Conservation (phyloP, 768 basidiomycete genomes). For the Leccinum arenicola region DNA sequence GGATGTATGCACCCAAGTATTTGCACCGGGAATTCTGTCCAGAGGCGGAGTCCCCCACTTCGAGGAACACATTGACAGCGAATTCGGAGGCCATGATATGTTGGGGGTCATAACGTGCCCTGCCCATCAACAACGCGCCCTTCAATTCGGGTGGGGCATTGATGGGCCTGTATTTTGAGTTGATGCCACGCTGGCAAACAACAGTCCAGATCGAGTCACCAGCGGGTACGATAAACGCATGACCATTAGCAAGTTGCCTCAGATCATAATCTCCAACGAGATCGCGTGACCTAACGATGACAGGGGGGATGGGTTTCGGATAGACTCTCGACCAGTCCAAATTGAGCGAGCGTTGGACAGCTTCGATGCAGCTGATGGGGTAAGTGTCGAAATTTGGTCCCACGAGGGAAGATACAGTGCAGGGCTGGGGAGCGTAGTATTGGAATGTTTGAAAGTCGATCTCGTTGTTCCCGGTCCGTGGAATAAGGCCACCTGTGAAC, state of each 20-base stretch:
- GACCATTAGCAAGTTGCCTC: neutral
- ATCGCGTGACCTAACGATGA: slow-evolving; percentile 20
- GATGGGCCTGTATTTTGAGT: slow-evolving; percentile 7
- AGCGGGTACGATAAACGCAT: slow-evolving; percentile 7
- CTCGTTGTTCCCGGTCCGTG: slow-evolving; percentile 1
- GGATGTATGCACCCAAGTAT: slow-evolving; percentile 28
- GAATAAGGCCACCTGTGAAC: neutral
- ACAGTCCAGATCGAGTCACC: slow-evolving; percentile 15
- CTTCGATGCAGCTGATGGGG: slow-evolving; percentile 7
- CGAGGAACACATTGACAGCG: slow-evolving; percentile 28
- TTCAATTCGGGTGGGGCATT: neutral
- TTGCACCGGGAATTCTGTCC: slow-evolving; percentile 1
- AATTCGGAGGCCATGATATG: slow-evolving; percentile 16
- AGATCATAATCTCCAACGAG: slow-evolving; percentile 9
- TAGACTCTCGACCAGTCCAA: slow-evolving; percentile 4
- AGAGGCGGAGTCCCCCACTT: neutral
- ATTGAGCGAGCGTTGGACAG: slow-evolving; percentile 11
- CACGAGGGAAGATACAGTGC: neutral
- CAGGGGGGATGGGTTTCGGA: slow-evolving; percentile 21
- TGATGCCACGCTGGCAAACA: slow-evolving; percentile 14
- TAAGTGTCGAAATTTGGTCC: neutral
- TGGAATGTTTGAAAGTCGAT: slow-evolving; percentile 4
- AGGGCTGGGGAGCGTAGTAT: slow-evolving; percentile 7
- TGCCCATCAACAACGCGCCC: slow-evolving; percentile 1
- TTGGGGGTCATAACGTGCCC: slow-evolving; percentile 11